A percentile compares a stretch with the other conserved stretches of the same genome.
Evolutionary conservation across 2,329 filamentous ascomycete species (phyloP).

Genomic region (Xylariaceae sp.): DNA sequence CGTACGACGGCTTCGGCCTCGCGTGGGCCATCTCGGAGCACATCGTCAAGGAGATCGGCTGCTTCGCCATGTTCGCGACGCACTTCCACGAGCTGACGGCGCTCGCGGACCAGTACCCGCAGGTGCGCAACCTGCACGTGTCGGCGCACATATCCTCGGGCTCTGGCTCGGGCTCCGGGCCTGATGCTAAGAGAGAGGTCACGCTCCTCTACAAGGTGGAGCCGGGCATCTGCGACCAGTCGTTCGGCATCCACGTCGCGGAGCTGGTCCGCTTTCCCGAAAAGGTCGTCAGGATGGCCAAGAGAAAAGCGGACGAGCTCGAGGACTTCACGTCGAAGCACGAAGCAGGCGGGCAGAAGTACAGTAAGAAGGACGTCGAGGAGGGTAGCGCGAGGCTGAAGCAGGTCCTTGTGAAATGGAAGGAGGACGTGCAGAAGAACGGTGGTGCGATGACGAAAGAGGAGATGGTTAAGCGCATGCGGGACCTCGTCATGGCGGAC

Average conservation of each 20-base stretch:
- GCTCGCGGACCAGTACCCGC: slow-evolving; percentile 75
- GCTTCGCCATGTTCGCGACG: slow-evolving; percentile 91
- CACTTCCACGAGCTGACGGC: slow-evolving; percentile 98
- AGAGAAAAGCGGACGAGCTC: slow-evolving; percentile 94
- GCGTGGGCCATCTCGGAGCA: slow-evolving; percentile 99
- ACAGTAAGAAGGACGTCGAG: slow-evolving; percentile 81
- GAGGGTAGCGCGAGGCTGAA: slow-evolving; percentile 83
- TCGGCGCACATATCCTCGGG: slow-evolving; percentile 78
- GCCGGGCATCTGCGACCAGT: slow-evolving; percentile 92
- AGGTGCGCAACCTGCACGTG: slow-evolving; percentile 90
- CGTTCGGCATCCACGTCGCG: slow-evolving; percentile 96
- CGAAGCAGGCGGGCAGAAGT: slow-evolving; percentile 51
- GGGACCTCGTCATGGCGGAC: slow-evolving; percentile 71
- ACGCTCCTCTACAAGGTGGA: slow-evolving; percentile 96
- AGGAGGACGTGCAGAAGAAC: slow-evolving; percentile 65
- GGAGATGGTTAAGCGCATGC: slow-evolving; percentile 73
- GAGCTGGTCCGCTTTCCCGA: slow-evolving; percentile 93
- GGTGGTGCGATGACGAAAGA: slow-evolving; percentile 58
- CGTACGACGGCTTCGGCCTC: slow-evolving; percentile 97
- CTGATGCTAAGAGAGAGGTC: slow-evolving; percentile 67
- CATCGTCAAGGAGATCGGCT: slow-evolving; percentile 91
- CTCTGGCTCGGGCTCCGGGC: no score
- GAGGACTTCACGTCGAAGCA: slow-evolving; percentile 89
- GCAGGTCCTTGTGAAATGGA: slow-evolving; percentile 78
- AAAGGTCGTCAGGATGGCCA: slow-evolving; percentile 99